Evolutionary conservation across 1,284 basidiomycete genomes (phyloP), one percentile per base, ranked within the genome.

Genomic region (Chondrostereum purpureum): DNA sequence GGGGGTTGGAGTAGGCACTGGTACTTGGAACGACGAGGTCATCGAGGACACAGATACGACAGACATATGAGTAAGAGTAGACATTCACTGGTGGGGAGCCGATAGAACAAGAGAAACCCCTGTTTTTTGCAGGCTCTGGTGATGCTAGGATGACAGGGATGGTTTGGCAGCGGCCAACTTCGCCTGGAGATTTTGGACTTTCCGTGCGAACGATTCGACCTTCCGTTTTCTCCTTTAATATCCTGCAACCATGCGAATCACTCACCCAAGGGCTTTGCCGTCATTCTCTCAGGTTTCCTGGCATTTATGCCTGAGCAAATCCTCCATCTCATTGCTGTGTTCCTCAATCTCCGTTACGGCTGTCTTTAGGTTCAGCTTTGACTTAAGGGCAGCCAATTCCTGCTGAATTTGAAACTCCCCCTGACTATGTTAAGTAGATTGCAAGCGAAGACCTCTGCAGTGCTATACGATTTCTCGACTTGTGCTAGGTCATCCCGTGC

Each of bases 241-340:
- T 73, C 54, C 85, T 88, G 49, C 47, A 40, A 13, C 14, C 13
- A 21, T n/a, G 39, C 36, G n/a, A n/a, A 39, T 33, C 17, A 73
- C 85, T 54, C 63, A 88, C 86, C 83, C 83, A 48, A 89, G 77
- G 48, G 80, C 77, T 34, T 77, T 77, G 58, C 89, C 87, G 53
- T 89, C 86, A 47, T 88, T 85, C 53, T 83, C 83, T 57, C 89
- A 86, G 48, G 88, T 86, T 62, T 89, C 86, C n/a, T 70, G 61
- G 51, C 79, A 84, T 61, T 87, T 89, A 24, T 62, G 66, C 46
- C 70, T 69, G 21, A 89, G 64, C 36, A 85, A 64, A 36, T 78
- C 75, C 53, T 89, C 86, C 75, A 88, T 81, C 56, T 87, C 82
- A 24, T 66, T 70, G 53, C 81, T 83, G 53, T 75, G 77, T 58